These are phyloP conservation scores for Malus hybrid DNA, from an alignment of 331 rosid species.

Conservation along the genomic window DNA sequence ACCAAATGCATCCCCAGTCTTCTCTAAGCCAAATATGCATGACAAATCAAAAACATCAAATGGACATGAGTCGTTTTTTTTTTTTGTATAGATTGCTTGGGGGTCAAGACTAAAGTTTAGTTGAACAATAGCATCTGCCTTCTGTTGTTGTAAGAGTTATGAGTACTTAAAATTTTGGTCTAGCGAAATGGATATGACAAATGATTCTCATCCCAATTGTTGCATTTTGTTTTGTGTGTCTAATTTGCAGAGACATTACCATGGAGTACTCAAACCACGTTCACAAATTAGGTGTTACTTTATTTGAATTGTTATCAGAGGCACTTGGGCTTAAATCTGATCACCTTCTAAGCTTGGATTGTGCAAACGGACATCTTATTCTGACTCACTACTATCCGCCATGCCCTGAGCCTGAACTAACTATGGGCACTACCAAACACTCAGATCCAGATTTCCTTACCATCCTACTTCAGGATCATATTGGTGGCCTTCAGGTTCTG, in stretches of 20 bases:
- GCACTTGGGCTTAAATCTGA: constrained; percentile 9
- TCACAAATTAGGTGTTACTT: background rate
- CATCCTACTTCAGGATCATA: constrained; percentile 21
- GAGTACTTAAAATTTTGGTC: background rate
- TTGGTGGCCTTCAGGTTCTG: constrained; percentile 16
- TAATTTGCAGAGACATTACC: constrained; percentile 13
- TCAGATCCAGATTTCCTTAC: constrained; percentile 11
- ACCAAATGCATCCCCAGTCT: no score
- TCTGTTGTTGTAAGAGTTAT: background rate
- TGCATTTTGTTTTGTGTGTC: background rate
- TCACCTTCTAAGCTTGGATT: background rate
- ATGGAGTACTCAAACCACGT: constrained; percentile 2
- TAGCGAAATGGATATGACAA: background rate
- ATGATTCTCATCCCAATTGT: background rate
- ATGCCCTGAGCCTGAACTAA: constrained; percentile 23
- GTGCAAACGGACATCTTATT: background rate
- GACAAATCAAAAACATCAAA: no score
- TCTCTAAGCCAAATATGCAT: no score
- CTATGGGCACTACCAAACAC: constrained; percentile 14
- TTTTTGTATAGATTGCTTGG: no score
- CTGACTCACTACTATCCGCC: constrained; percentile 23
- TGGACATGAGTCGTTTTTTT: no score
- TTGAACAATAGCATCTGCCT: no score
- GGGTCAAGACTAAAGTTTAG: no score
- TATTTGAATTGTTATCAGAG: constrained; percentile 11